Base-by-base conservation (phyloP, 2,329 filamentous ascomycete species). In the Zalaria obscura region DNA sequence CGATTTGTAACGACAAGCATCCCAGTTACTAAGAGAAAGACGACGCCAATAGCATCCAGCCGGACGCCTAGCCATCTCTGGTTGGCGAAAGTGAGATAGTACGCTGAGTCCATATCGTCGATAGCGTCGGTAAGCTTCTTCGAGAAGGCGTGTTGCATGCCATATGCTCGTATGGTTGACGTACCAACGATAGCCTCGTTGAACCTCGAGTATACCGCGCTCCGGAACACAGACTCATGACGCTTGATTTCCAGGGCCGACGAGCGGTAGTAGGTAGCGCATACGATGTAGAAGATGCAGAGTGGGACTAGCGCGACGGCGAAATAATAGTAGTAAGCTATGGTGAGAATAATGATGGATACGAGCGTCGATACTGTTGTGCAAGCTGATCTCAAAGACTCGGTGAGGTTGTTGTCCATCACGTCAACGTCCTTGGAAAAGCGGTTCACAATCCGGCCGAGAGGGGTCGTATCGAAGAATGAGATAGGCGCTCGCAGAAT, bases 351-450 rank as follows among this genome's bases (percentile, higher is more conserved):
- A 51, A 95, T 85, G 45, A 73, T 66, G 3, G 83, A 82, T 50
- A 95, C 93, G 37, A 95, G 65, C 6, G 80, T 70, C 31, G 94
- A 76, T 4, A 93, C 93, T 43, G 91, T 85, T 26, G 87, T 54
- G 27, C 94, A 72, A 3, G 72, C 72, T 5, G 70, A 72, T 34
- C 58, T 94, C 87, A 42, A 9, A 7, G 34, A 25, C 8, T 41
- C 42, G 11, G 27, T 29, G 3, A 47, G 25, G 6, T 38, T 27
- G 25, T 45, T 45, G 50, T 95, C 88, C 18, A 95, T 72, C 5
- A 85, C 78, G 58, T 95, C 86, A 6, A 95, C 73, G 58, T 95
- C 88, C 60, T 94, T 94, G 59, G 87, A 94, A 63, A 96, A 95
- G 7, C 89, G 76, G 62, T 95, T 95, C 78, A 94, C 93, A 51